These are phyloP conservation scores for Lanmaoa pseudosensibilis DNA, from an alignment of 768 basidiomycete genomes.

Conservation along the genomic window DNA sequence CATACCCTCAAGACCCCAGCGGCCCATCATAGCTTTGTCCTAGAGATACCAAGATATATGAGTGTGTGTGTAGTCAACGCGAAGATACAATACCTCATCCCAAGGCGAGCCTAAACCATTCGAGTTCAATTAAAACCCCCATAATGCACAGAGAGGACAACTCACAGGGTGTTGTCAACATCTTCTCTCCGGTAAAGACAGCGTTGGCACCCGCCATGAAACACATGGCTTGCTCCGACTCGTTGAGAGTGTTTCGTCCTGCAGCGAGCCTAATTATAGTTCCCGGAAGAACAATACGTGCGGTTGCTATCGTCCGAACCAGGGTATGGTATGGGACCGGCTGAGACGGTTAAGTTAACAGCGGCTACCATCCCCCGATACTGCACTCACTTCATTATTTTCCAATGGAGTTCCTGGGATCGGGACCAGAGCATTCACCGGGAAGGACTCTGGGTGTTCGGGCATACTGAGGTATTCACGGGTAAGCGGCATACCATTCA, in stretches of 20 bases:
- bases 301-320: conserved; percentile 92
- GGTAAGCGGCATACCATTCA: conserved; percentile 5
- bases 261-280: conserved; percentile 97
- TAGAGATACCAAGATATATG: conserved; percentile 27
- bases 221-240: conserved; percentile 95
- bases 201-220: conserved; percentile 99
- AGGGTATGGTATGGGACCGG: conserved; percentile 80
- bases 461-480: conserved; percentile 60
- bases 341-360: conserved; percentile 40
- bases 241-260: conserved; percentile 83
- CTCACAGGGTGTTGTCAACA: conserved; percentile 96
- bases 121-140: conserved; percentile 6
- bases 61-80: not conserved
- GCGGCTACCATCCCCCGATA: not conserved
- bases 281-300: conserved; percentile 84
- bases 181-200: conserved; percentile 96
- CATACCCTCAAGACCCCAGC: conserved; percentile 94
- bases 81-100: conserved; percentile 67
- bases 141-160: conserved; percentile 13
- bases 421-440: conserved; percentile 95
- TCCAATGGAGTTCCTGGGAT: conserved; percentile 94
- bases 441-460: conserved; percentile 98
- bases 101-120: conserved; percentile 72
- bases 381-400: conserved; percentile 68
- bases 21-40: conserved; percentile 91